Evolutionary conservation across 2,329 filamentous ascomycete species (phyloP), one percentile per base, ranked within the genome.

Genomic region (Neoscytalidium dimidiatum): DNA sequence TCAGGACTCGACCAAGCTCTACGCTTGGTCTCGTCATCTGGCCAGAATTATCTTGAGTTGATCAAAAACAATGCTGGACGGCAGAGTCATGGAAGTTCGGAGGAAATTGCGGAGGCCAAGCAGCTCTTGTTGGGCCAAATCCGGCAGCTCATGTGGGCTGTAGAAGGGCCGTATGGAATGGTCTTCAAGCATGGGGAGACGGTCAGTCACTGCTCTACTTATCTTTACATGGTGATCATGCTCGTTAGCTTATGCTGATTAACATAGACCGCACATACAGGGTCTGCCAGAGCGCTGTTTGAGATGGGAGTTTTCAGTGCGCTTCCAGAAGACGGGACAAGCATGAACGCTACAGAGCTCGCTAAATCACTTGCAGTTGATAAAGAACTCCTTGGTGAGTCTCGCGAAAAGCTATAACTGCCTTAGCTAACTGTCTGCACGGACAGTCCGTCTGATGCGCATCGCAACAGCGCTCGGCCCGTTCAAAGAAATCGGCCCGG

Each of bases 291-390:
- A 29, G 53, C 53, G n/a, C 19, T 58, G 33, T 13, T 41, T 7
- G 53, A 58, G 2, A 58, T 58, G 53, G 53, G 53, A 19, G 53
- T 58, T 23, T 58, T 58, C 53, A 28, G 28, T 3, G 33, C 33
- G 7, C 29, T 58, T n/a, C 53, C 52, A 13, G 9, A n/a, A 35
- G 53, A 58, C 9, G 33, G 19, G 6, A 13, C 7, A 7, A 35
- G 29, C 26, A 58, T 58, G 29, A 38, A 31, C 19, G 53, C 53
- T 4, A 23, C 4, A 1, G 33, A 58, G 23, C 41, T 58, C 4
- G n/a, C 53, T n/a, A 35, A 35, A 23, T 2, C 11, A 8, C 26
- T 35, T 4, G 13, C 9, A 4, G 49, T 52, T 17, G 49, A 52
- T 17, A 52, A 31, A 35, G 28, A 31, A 9, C 26, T 52, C 2